Conservation (phyloP, 1,139 yeast species). For the Blastobotrys arbuscula region DNA sequence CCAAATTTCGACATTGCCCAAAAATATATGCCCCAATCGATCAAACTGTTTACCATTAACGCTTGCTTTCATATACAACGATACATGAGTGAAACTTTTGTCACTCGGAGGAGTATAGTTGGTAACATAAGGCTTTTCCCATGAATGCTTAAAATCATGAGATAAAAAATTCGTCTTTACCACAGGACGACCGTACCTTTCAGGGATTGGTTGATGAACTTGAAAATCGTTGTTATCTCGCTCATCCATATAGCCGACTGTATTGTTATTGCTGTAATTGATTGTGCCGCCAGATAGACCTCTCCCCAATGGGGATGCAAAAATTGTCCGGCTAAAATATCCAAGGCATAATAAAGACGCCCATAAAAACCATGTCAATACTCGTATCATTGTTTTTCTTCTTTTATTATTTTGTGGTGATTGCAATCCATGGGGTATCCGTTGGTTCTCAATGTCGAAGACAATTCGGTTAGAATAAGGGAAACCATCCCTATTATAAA, state of each 20-base stretch:
- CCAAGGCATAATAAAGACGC: not conserved
- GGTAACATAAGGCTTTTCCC: conserved; percentile 48
- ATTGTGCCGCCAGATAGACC: not conserved
- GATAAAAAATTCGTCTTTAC: conserved; percentile 38
- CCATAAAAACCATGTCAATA: not conserved
- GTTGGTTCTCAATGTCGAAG: too few relatives aligned
- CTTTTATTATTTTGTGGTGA: too few relatives aligned
- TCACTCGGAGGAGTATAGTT: conserved; percentile 39
- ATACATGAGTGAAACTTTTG: conserved; percentile 52
- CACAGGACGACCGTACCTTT: conserved; percentile 35
- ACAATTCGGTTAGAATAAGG: too few relatives aligned
- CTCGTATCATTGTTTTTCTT: not conserved
- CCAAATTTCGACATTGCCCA: conserved; percentile 70
- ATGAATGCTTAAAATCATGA: conserved; percentile 52
- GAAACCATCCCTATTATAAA: too few relatives aligned
- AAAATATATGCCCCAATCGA: conserved; percentile 62
- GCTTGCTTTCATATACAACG: conserved; percentile 51
- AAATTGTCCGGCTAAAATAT: not conserved
- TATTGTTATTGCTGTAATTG: not conserved
- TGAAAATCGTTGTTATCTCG: conserved; percentile 6
- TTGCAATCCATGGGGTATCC: too few relatives aligned
- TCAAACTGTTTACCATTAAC: conserved; percentile 71
- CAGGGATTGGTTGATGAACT: conserved; percentile 9
- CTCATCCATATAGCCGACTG: not conserved
- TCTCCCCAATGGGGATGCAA: not conserved